These are phyloP conservation scores for Chloropicon primus DNA, from an alignment of 139 green algal genomes.

Conservation along the genomic window DNA sequence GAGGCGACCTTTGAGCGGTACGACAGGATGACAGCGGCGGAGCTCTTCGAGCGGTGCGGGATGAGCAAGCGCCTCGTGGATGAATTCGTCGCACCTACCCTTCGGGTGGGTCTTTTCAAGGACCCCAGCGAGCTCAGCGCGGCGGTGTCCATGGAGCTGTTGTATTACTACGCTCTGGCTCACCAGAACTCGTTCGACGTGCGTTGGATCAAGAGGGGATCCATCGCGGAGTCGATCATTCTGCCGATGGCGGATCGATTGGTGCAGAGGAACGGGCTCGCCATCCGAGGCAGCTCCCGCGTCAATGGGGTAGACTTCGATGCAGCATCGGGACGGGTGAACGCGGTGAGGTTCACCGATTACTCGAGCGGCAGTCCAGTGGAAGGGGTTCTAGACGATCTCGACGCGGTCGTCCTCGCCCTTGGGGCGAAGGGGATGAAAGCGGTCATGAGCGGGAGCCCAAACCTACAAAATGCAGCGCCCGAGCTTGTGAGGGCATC, in stretches of 20 bases:
- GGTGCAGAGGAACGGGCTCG: too few species aligned
- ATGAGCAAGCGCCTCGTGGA: too few species aligned
- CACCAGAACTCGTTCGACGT: slow-evolving; percentile 6
- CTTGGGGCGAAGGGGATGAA: too few species aligned
- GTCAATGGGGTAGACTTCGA: neutral
- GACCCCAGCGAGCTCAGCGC: neutral
- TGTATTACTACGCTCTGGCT: neutral
- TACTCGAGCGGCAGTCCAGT: neutral
- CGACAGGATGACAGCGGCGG: too few species aligned
- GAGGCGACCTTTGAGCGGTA: slow-evolving; percentile 21
- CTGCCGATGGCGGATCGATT: slow-evolving; percentile 2
- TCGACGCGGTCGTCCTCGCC: too few species aligned
- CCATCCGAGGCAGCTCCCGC: slow-evolving; percentile 5
- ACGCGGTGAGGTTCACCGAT: slow-evolving; percentile 2
- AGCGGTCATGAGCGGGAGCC: too few species aligned
- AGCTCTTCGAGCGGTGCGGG: too few species aligned
- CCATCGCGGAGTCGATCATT: slow-evolving; percentile 17
- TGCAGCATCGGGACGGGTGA: neutral
- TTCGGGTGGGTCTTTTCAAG: neutral
- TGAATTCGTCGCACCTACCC: neutral
- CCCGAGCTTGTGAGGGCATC: too few species aligned
- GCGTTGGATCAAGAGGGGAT: slow-evolving; percentile 18
- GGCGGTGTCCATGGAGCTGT: neutral
- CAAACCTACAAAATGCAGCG: too few species aligned
- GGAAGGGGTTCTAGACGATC: neutral